Base-by-base conservation (phyloP, 768 basidiomycete species). In the Hypsizygus marmoreus region DNA sequence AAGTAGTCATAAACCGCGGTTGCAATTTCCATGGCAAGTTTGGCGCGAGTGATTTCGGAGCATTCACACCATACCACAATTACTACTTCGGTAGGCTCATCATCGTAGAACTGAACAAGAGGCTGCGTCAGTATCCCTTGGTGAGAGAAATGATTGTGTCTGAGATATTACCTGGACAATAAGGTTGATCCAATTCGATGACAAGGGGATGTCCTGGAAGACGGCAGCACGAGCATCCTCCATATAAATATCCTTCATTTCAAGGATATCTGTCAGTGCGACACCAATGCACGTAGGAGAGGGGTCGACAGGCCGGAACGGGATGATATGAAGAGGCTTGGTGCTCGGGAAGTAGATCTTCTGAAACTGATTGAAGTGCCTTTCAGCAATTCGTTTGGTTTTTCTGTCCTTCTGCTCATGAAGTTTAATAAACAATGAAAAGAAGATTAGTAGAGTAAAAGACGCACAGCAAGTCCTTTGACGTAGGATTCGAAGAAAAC, bases 231-330 rank as follows among this genome's bases (percentile, higher is more conserved):
- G 13, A n/a, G 32, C 4, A 24, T 44, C 32, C 5, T 16, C 31
- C 10, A 44, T 44, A 28, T 10, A 16, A 5, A 32, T 19, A 4
- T 34, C 33, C 7, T 6, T 25, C 33, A 16, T 11, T n/a, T 44
- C 33, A 11, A 44, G 14, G 20, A 44, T 33, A 22, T 44, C 33
- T 14, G 6, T 44, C 32, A 44, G 25, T 13, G 43, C 20, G 12
- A 44, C 34, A 11, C 32, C 43, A 11, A 9, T 12, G 4, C 31
- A 33, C 25, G n/a, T 34, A 5, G 43, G 34, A 16, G 28, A 44
- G 6, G 34, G 43, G 6, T 41, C 10, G 4, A 19, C 12, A 4
- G 40, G 28, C 17, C 20, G 6, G 17, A 41, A 41, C 14, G 20
- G 3, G 19, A 41, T 29, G 10, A 17, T 19, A 28, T 31, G 6